Conservation (phyloP, 1,284 basidiomycete species). For the Apiotrichum siamense region DNA sequence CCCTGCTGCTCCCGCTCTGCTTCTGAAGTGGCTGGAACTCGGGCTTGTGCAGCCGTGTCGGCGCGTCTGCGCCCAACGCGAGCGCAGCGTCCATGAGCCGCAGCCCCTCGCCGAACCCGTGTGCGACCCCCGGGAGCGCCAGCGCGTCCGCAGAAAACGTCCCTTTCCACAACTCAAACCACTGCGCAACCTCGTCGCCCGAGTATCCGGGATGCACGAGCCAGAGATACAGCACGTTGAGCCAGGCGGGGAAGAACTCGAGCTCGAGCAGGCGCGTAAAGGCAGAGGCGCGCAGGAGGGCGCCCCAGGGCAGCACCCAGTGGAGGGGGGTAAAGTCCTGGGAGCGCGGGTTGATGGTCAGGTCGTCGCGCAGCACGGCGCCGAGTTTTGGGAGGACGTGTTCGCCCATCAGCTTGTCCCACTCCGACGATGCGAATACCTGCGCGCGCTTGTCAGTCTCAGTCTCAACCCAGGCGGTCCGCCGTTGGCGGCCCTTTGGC, state of each 20-base stretch:
- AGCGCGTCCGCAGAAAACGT: slow-evolving; percentile 66
- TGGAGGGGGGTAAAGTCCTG: slow-evolving; percentile 77
- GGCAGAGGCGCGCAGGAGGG: slow-evolving; percentile 66
- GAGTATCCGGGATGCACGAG: slow-evolving; percentile 73
- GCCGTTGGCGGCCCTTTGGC: too few species aligned
- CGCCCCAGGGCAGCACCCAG: slow-evolving; percentile 71
- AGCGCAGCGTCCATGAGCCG: slow-evolving; percentile 90
- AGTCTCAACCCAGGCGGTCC: too few species aligned
- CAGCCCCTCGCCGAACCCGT: slow-evolving; percentile 76
- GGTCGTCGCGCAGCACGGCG: slow-evolving; percentile 68
- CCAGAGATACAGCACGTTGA: slow-evolving; percentile 86
- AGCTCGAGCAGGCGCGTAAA: slow-evolving; percentile 74
- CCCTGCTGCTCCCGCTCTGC: neutral
- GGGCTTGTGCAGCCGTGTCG: slow-evolving; percentile 60
- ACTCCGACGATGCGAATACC: slow-evolving; percentile 71
- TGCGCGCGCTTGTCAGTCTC: slow-evolving; percentile 29
- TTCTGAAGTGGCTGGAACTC: slow-evolving; percentile 48
- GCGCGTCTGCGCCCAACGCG: slow-evolving; percentile 68
- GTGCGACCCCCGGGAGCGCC: slow-evolving; percentile 58
- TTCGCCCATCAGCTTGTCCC: slow-evolving; percentile 86
- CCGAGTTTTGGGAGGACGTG: slow-evolving; percentile 86
- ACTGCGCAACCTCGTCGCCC: slow-evolving; percentile 83
- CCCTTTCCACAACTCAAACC: slow-evolving; percentile 80
- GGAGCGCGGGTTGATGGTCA: slow-evolving; percentile 77
- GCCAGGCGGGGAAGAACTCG: slow-evolving; percentile 95